Conservation (phyloP, 2,329 filamentous ascomycete species). For the Phyllosticta citriasiana region DNA sequence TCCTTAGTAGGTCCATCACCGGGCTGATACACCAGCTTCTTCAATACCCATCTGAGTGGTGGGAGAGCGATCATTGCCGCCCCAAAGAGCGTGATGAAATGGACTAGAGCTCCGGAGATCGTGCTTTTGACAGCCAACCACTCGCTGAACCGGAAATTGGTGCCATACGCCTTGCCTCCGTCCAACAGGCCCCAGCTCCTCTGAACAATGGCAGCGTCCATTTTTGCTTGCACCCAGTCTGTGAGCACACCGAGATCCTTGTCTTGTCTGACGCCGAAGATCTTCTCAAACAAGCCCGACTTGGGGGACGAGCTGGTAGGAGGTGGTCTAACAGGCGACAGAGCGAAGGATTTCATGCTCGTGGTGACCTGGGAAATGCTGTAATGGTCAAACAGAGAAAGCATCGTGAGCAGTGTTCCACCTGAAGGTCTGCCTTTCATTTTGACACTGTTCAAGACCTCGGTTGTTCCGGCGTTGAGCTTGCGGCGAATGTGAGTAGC, state of each 20-base stretch:
- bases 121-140: conserved; percentile 44
- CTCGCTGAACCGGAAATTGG: conserved; percentile 47
- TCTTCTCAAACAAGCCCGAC: conserved; percentile 24
- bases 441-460: conserved; percentile 45
- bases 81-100: conserved; percentile 37
- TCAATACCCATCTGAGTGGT: conserved; percentile 43
- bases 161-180: conserved; percentile 37
- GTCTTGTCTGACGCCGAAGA: conserved; percentile 44
- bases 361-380: conserved; percentile 37
- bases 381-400: conserved; percentile 46
- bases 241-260: conserved; percentile 50
- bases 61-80: conserved; percentile 39
- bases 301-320: conserved; percentile 22
- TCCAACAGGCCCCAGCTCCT: conserved; percentile 48
- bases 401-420: conserved; percentile 53
- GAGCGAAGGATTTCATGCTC: conserved; percentile 40
- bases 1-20: conserved; percentile 41
- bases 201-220: conserved; percentile 49
- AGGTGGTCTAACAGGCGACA: conserved; percentile 36
- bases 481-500: conserved; percentile 44
- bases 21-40: conserved; percentile 39
- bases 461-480: conserved; percentile 39
- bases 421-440: conserved; percentile 42
- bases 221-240: conserved; percentile 40
- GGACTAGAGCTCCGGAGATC: conserved; percentile 39